These are phyloP conservation scores for California macrophylla DNA, from an alignment of 441 rosid species.

Conservation along the genomic window DNA sequence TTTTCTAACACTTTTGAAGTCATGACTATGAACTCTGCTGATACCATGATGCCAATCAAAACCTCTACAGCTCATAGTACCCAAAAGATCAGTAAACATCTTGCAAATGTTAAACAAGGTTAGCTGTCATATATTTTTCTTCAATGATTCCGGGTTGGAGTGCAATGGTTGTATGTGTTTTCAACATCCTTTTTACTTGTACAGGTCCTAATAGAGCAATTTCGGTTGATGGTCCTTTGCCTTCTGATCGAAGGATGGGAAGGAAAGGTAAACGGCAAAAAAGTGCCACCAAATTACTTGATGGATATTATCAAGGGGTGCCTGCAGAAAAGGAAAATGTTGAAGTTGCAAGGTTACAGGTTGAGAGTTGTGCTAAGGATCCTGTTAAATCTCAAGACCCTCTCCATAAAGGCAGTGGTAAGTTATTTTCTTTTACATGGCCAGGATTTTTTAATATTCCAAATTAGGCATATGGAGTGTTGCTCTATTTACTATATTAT, in stretches of 20 bases:
- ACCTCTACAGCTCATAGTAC: slow-evolving; percentile 14
- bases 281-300: slow-evolving; percentile 44
- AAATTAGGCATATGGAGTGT: background rate
- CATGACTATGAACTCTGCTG: slow-evolving; percentile 16
- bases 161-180: slow-evolving; percentile 7
- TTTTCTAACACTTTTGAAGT: slow-evolving; percentile 24
- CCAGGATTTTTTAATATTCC: background rate
- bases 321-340: slow-evolving; percentile 39
- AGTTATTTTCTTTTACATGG: slow-evolving; percentile 10
- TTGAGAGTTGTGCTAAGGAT: slow-evolving; percentile 14
- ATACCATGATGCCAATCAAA: slow-evolving; percentile 15
- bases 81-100: slow-evolving; percentile 15
- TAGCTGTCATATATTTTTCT: slow-evolving; percentile 15
- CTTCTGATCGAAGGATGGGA: slow-evolving; percentile 44
- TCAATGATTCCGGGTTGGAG: slow-evolving; percentile 1
- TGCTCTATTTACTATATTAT: background rate
- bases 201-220: slow-evolving; percentile 39
- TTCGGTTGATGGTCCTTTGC: slow-evolving; percentile 37
- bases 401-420: slow-evolving; percentile 29
- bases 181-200: slow-evolving; percentile 12
- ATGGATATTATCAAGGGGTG: slow-evolving; percentile 36
- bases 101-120: slow-evolving; percentile 33
- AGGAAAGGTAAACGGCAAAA: slow-evolving; percentile 74
- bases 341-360: slow-evolving; percentile 26
- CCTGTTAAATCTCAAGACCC: slow-evolving; percentile 23